Base-by-base conservation (phyloP, 2,329 filamentous ascomycete genomes). In the Epichloe scottii region DNA sequence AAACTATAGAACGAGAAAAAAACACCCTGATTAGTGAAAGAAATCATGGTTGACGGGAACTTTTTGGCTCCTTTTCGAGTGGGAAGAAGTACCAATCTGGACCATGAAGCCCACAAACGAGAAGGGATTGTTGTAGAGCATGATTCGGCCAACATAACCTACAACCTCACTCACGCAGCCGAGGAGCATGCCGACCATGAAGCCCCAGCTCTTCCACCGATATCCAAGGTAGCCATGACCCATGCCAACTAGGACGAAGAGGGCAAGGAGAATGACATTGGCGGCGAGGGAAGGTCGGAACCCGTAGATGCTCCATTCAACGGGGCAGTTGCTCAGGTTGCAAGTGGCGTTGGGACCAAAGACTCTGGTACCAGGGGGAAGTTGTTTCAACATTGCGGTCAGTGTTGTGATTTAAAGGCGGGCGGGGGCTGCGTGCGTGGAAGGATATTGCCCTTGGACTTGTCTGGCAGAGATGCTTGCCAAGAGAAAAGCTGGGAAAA, bases 61-160 rank as follows among this genome's bases (percentile, higher is more conserved):
- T 33, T 4, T 45, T 45, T 5, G 10, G 2, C 19, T 21, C n/a
- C 38, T 34, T 42, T 19, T 35, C 35, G 21, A 15, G 14, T 7
- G 33, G 5, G 26, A 17, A 15, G 45, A 64, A 71, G 46, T 60
- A 77, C 76, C 68, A 55, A 84, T 83, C 60, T 86, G 79, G n/a
- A 84, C 73, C 61, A 85, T 73, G 61, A 86, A 87, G 7, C 73
- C 78, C 12, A 61, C 60, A 60, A 82, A 75, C 46, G 62, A 69
- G 59, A 81, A 85, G 0, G 80, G 78, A 57, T 85, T 77, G 43
- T 73, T 54, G 55, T 75, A 72, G 53, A 82, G 67, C 58, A 80
- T 60, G 48, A 84, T 68, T 11, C 83, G 72, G 2, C 80, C 83
- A 1, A 68, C 64, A 55, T 87, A 87, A 17, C 83, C 83, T 35